Percentiles rank a stretch among this genome's conserved stretches.
These are phyloP conservation scores for Ramularia endophylla DNA, from an alignment of 2,329 filamentous ascomycete species.

Conservation along the genomic window DNA sequence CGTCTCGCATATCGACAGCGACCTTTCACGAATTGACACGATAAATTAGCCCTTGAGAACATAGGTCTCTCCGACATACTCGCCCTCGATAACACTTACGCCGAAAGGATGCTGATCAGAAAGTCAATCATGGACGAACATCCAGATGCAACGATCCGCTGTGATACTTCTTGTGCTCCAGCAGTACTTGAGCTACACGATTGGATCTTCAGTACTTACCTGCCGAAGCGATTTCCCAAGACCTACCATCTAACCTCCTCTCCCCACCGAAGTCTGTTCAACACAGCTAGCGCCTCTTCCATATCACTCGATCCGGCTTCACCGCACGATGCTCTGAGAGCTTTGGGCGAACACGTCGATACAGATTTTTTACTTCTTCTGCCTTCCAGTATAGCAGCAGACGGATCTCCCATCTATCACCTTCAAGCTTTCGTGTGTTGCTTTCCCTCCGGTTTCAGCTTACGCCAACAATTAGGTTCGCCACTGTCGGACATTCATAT, in stretches of 20 bases:
- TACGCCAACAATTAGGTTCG: conserved; percentile 48
- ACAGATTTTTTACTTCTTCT: conserved; percentile 56
- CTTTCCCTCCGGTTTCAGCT: conserved; percentile 55
- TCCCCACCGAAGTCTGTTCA: conserved; percentile 34
- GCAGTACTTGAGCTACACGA: conserved; percentile 53
- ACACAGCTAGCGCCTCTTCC: conserved; percentile 40
- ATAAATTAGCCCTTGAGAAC: conserved; percentile 46
- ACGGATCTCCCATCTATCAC: conserved; percentile 39
- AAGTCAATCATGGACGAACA: conserved; percentile 42
- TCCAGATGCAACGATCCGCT: conserved; percentile 35
- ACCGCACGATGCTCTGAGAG: conserved; percentile 39
- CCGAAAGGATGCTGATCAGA: conserved; percentile 46
- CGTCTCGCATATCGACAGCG: conserved; percentile 7
- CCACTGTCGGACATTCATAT: conserved; percentile 51
- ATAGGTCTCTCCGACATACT: conserved; percentile 50
- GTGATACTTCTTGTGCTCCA: conserved; percentile 33
- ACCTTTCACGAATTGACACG: not conserved
- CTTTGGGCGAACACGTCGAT: conserved; percentile 50
- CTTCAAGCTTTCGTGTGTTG: conserved; percentile 52
- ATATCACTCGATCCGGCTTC: conserved; percentile 35
- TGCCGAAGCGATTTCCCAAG: conserved; percentile 51
- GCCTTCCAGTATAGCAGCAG: conserved; percentile 26
- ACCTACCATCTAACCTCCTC: conserved; percentile 32
- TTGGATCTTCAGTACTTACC: conserved; percentile 50
- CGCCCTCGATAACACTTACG: conserved; percentile 55